phyloP scores from a whole-genome alignment of 345 rosid species.

The Isatis tinctoria region DNA sequence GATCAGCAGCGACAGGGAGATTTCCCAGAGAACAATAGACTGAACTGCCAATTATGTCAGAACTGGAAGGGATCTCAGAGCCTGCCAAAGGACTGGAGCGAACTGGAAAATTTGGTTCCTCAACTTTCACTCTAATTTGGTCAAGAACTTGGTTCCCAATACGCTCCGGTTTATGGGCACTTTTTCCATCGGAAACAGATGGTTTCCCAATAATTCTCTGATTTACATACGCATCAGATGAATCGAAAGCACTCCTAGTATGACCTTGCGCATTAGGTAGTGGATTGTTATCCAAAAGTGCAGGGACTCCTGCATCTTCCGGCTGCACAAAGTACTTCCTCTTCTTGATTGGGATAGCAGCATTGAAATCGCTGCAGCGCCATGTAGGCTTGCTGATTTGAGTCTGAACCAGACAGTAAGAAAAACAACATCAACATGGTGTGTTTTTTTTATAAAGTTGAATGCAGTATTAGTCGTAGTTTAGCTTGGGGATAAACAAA shows the following conservation, averaged over 20 bases:
- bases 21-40: constrained; percentile 14
- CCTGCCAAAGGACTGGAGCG: constrained; percentile 31
- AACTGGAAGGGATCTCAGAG: constrained; percentile 15
- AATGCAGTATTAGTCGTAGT: background rate
- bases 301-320: constrained; percentile 35
- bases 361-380: constrained; percentile 49
- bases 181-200: too few relatives aligned
- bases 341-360: constrained; percentile 83
- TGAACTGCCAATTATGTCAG: constrained; percentile 3
- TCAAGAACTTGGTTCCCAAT: background rate
- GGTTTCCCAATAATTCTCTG: background rate
- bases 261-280: constrained; percentile 22
- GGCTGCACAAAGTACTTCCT: constrained; percentile 52
- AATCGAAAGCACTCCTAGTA: constrained; percentile 25
- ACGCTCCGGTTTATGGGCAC: background rate
- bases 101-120: constrained; percentile 26
- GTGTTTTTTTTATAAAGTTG: background rate
- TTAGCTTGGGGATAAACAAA: background rate
- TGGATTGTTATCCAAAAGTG: constrained; percentile 11
- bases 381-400: constrained; percentile 41
- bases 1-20: background rate
- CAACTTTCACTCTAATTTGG: constrained; percentile 30
- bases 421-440: background rate
- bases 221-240: constrained; percentile 28
- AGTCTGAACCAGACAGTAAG: constrained; percentile 37